Evolutionary conservation across 495 filamentous ascomycete species (phyloP).

Genomic region (Trichoderma asperelloides): DNA sequence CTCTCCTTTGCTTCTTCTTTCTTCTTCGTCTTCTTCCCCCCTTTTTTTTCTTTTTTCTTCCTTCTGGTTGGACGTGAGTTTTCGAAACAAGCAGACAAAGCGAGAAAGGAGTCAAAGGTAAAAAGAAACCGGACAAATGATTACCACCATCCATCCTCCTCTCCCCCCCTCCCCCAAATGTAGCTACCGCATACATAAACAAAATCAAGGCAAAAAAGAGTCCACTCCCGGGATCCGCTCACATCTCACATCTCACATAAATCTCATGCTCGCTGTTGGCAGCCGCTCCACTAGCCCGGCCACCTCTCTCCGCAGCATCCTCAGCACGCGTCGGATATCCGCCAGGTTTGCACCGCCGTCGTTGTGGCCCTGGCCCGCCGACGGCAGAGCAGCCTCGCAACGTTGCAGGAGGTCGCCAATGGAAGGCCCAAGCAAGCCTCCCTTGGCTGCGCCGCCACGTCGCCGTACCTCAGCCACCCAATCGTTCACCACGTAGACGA

Average conservation of each 20-base stretch:
- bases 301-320: conserved; percentile 9
- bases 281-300: conserved; percentile 9
- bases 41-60: not conserved
- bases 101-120: not conserved
- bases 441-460: conserved; percentile 24
- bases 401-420: conserved; percentile 33
- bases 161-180: not conserved
- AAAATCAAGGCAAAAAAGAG: not conserved
- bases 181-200: not conserved
- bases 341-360: conserved; percentile 24
- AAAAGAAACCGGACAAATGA: not conserved
- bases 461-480: conserved; percentile 36
- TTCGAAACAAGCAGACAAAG: not conserved
- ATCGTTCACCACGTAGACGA: conserved; percentile 24
- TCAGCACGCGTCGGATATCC: conserved; percentile 15
- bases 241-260: conserved; percentile 9
- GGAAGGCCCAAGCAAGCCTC: conserved; percentile 26
- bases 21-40: not conserved
- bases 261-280: conserved; percentile 6
- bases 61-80: not conserved
- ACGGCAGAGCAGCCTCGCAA: conserved; percentile 28
- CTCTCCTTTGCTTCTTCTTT: not conserved
- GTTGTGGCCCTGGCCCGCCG: conserved; percentile 15
- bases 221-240: not conserved
- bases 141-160: not conserved